Base-by-base conservation (phyloP, 148 eudicot genomes). In the Spergularia marina region DNA sequence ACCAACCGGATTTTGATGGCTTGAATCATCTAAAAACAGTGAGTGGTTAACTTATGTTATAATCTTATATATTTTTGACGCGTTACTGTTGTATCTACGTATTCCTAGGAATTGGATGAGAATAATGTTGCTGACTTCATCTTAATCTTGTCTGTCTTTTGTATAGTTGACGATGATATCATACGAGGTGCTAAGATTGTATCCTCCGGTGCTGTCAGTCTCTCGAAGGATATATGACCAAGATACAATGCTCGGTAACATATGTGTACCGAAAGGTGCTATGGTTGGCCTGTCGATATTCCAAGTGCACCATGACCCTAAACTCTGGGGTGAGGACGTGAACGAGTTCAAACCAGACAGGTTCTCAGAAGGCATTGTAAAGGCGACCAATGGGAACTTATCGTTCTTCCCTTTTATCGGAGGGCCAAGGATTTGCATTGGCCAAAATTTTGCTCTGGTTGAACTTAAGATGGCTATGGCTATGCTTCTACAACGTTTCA, bases 291-390 rank as follows among this genome's bases (percentile, higher is more conserved):
- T 87, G 44, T 82, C 84, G 4, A 71, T 79, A 21, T n/a, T 83
- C 5, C 14, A 47, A 12, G 74, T 75, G 16, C 90, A 88, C 10
- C 81, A 73, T 0, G 88, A 87, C 34, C 84, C 72, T 2, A 73
- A 76, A 65, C 53, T 85, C 12, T 90, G 95, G 95, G 95, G 95
- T 1, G 83, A 87, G 12, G 87, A 88, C 57, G 87, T 81, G 5
- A 55, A 25, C 0, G 87, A 87, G 65, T 89, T 91, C 76, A 87
- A 83, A 6, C 92, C 88, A 1, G 85, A 87, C 56, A 80, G 91
- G 30, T 91, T 89, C 70, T 82, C 89, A 2, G 80, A 79, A 62
- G 96, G 96, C 7, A 71, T 87, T 61, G 18, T 80, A 0, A 82
- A 82, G 17, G 96, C 90, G 11, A 64, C 85, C 3, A 85, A 57